Conservation (phyloP, 2,329 filamentous ascomycete genomes). For the Dactylellina haptotyla region DNA sequence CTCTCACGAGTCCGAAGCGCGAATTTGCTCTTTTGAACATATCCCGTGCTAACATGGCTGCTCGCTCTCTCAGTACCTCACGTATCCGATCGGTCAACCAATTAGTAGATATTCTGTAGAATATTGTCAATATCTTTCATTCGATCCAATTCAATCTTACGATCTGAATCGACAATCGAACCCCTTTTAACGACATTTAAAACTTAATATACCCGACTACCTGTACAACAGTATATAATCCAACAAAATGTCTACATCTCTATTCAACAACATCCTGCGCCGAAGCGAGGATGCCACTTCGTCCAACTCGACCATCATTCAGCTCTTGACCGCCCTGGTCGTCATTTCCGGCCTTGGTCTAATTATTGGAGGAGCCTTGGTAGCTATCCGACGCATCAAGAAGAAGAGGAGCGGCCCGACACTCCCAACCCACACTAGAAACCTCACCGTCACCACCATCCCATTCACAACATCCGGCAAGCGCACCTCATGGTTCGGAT, state of each 20-base stretch:
- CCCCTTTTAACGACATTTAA: constrained; percentile 17
- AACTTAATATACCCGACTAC: constrained; percentile 12
- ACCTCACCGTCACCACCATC: constrained; percentile 68
- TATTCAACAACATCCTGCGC: constrained; percentile 56
- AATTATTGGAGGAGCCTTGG: constrained; percentile 73
- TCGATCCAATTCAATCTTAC: constrained; percentile 56
- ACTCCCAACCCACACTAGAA: constrained; percentile 48
- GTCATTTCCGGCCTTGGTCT: constrained; percentile 79
- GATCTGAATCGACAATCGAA: constrained; percentile 56
- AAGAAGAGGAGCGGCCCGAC: constrained; percentile 63
- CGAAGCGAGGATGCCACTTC: constrained; percentile 63
- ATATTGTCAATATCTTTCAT: constrained; percentile 55
- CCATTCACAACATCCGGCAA: constrained; percentile 46
- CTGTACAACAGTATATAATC: constrained; percentile 58
- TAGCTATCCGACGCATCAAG: constrained; percentile 76
- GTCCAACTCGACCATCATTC: constrained; percentile 71
- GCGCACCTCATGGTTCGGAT: constrained; percentile 55
- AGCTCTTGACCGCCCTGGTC: constrained; percentile 81
- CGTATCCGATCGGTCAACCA: constrained; percentile 34
- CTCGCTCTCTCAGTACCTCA: constrained; percentile 22
- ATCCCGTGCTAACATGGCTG: constrained; percentile 13
- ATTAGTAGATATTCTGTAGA: constrained; percentile 47
- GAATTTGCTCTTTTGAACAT: constrained; percentile 22
- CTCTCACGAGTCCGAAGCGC: constrained; percentile 29
- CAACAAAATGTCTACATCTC: constrained; percentile 39